phyloP scores from a whole-genome alignment of 2,329 filamentous ascomycete species.

The Huntiella omanensis region DNA sequence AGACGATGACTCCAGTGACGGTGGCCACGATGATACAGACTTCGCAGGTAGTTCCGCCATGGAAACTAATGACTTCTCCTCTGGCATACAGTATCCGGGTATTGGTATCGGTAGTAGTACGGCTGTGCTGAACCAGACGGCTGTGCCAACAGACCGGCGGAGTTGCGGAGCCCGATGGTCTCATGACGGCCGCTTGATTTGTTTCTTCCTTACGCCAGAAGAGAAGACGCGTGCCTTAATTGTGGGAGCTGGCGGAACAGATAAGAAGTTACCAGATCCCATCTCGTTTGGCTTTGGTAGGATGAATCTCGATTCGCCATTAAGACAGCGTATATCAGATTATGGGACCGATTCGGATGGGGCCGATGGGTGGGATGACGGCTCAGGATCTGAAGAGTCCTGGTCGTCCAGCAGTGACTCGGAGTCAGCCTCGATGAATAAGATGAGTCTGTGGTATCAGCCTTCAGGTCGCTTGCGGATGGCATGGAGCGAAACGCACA shows the following conservation, averaged over 20 bases:
- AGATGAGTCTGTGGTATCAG: constrained; percentile 37
- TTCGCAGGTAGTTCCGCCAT: constrained; percentile 36
- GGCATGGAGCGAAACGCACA: constrained; percentile 37
- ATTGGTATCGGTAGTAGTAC: constrained; percentile 16
- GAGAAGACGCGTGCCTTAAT: constrained; percentile 31
- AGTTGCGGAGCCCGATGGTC: constrained; percentile 43
- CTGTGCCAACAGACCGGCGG: constrained; percentile 36
- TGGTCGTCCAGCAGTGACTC: constrained; percentile 38
- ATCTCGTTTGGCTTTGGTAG: constrained; percentile 39
- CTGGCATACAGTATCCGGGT: not conserved
- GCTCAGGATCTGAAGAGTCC: constrained; percentile 13
- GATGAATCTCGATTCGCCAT: constrained; percentile 30
- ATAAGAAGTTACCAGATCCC: constrained; percentile 31
- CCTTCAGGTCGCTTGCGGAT: constrained; percentile 32
- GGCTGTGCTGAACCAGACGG: constrained; percentile 29
- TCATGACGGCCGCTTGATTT: constrained; percentile 42
- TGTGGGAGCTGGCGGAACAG: constrained; percentile 4
- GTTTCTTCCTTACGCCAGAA: constrained; percentile 52
- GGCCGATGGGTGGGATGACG: constrained; percentile 11
- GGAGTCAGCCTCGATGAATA: constrained; percentile 43
- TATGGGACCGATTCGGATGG: constrained; percentile 32
- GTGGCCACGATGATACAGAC: constrained; percentile 18
- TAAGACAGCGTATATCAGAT: constrained; percentile 28
- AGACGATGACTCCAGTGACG: constrained; percentile 41
- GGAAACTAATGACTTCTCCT: constrained; percentile 19